Evolutionary conservation across 176 grass and related monocot genomes (phyloP).

Genomic region (Oropetium thomaeum): DNA sequence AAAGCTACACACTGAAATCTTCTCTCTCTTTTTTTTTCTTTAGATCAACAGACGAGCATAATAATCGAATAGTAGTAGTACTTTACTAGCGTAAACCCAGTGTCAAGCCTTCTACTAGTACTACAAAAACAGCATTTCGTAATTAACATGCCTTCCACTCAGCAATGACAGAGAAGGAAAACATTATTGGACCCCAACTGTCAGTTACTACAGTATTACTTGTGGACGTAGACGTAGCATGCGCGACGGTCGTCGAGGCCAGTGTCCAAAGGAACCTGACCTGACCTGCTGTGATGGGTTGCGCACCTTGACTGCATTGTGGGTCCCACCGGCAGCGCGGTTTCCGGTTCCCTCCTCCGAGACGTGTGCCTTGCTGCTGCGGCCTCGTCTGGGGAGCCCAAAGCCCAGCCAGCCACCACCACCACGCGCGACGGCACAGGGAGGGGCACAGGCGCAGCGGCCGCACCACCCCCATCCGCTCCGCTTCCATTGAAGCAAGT

Average conservation of each 20-base stretch:
- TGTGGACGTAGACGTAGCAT: neutral
- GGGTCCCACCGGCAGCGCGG: neutral
- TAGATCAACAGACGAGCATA: too few relatives aligned
- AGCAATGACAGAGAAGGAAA: too few relatives aligned
- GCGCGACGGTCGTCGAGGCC: neutral
- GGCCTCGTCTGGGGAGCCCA: constrained; percentile 34
- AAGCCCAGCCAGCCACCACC: neutral
- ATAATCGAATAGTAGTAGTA: too few relatives aligned
- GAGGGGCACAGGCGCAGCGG: constrained; percentile 27
- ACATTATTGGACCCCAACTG: too few relatives aligned
- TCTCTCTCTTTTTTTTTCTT: too few relatives aligned
- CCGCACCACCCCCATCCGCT: constrained; percentile 3
- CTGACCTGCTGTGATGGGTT: too few relatives aligned
- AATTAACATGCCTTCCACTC: too few relatives aligned
- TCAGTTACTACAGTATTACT: neutral
- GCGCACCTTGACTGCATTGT: neutral
- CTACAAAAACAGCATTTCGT: too few relatives aligned
- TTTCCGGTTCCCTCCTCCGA: neutral
- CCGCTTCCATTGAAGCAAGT: constrained; percentile 6
- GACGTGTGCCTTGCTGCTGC: constrained; percentile 37
- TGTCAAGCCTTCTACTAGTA: too few relatives aligned
- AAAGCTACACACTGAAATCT: too few relatives aligned
- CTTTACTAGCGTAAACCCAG: too few relatives aligned
- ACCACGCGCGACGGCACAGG: neutral
- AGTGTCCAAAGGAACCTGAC: constrained; percentile 19